phyloP scores from a whole-genome alignment of 257 asterid species.

The Knoxia roxburghii region DNA sequence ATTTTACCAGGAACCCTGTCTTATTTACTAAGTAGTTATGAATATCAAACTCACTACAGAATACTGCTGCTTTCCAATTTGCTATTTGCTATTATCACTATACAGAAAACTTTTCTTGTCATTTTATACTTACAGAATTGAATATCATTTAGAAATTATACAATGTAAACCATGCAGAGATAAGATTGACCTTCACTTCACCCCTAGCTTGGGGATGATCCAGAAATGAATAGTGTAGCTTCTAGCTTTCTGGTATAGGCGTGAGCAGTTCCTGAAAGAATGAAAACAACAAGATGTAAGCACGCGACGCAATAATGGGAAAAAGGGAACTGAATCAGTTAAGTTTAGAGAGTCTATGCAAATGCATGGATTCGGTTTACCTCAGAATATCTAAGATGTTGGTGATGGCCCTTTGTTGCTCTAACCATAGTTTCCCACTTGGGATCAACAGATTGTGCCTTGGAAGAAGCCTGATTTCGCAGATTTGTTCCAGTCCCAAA shows the following conservation, averaged over 20 bases:
- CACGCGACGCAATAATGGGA: background rate
- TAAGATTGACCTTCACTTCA: background rate
- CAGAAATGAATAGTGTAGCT: slow-evolving; percentile 14
- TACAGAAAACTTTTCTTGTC: slow-evolving; percentile 1
- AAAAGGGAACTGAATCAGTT: background rate
- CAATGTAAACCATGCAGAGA: background rate
- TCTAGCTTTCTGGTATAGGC: slow-evolving; percentile 47
- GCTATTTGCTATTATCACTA: slow-evolving; percentile 5
- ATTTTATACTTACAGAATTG: slow-evolving; percentile 14
- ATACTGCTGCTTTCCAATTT: background rate
- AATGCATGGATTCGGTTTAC: slow-evolving; percentile 22
- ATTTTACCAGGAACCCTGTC: background rate
- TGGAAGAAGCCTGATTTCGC: slow-evolving; percentile 23
- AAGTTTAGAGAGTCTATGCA: background rate
- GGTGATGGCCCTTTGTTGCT: slow-evolving; percentile 41
- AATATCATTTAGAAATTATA: background rate
- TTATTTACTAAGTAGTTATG: background rate
- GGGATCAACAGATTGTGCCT: slow-evolving; percentile 34
- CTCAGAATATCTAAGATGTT: slow-evolving; percentile 48
- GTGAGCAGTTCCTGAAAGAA: slow-evolving; percentile 42
- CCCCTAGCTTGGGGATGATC: slow-evolving; percentile 2
- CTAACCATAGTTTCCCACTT: slow-evolving; percentile 65
- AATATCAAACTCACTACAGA: background rate
- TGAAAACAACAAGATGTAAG: background rate
- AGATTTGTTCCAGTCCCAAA: slow-evolving; percentile 22